A percentile compares a stretch with the other conserved stretches of the same genome.
Evolutionary conservation across 208 protist species (phyloP).

Genomic region (Trypanosoma vivax): DNA sequence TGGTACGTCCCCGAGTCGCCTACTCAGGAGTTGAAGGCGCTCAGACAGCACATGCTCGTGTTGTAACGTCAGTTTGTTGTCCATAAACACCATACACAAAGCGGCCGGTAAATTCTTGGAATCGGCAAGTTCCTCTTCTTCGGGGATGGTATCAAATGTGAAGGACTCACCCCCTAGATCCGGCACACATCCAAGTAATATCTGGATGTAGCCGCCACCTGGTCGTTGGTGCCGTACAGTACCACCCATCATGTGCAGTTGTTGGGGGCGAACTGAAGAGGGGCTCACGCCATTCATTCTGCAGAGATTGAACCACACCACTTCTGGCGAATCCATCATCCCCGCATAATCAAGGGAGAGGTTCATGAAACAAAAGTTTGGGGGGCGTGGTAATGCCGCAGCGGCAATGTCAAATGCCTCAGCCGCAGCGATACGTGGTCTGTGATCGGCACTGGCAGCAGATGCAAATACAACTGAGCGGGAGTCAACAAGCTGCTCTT

Average conservation of each 20-base stretch:
- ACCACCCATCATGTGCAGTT: slow-evolving; percentile 75
- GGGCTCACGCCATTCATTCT: slow-evolving; percentile 52
- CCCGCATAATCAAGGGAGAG: slow-evolving; percentile 68
- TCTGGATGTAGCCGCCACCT: slow-evolving; percentile 77
- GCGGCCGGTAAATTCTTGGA: slow-evolving; percentile 30
- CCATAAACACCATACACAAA: slow-evolving; percentile 56
- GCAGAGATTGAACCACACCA: slow-evolving; percentile 85
- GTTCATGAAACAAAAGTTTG: slow-evolving; percentile 83
- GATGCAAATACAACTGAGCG: slow-evolving; percentile 69
- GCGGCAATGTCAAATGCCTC: slow-evolving; percentile 85
- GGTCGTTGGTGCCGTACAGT: slow-evolving; percentile 71
- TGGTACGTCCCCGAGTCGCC: slow-evolving; percentile 33
- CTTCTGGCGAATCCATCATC: slow-evolving; percentile 81
- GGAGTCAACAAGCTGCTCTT: slow-evolving; percentile 54
- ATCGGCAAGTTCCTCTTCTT: slow-evolving; percentile 46
- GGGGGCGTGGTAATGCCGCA: slow-evolving; percentile 58
- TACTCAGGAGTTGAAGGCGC: slow-evolving; percentile 40
- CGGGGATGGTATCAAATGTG: slow-evolving; percentile 75
- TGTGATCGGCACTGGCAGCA: slow-evolving; percentile 69
- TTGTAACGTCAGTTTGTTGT: slow-evolving; percentile 61
- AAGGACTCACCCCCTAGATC: slow-evolving; percentile 73
- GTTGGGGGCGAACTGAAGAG: slow-evolving; percentile 55
- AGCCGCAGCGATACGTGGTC: slow-evolving; percentile 70
- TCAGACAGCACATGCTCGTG: slow-evolving; percentile 62
- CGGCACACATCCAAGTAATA: slow-evolving; percentile 73